Base-by-base conservation (phyloP, 208 protist species). In the Trypanosoma caninum region DNA sequence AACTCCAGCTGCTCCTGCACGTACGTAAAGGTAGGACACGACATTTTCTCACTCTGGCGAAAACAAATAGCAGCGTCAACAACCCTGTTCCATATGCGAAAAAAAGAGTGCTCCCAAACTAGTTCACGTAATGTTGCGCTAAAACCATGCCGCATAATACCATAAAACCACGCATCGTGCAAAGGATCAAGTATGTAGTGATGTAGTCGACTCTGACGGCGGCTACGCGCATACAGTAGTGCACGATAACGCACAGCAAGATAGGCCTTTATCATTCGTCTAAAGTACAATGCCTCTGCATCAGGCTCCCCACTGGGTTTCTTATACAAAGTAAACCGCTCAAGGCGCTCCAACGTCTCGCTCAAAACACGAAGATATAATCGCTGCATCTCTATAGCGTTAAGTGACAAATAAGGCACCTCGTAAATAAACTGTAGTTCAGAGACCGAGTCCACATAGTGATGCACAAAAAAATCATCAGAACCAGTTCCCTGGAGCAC, bases 401-500 rank as follows among this genome's bases (percentile, higher is more conserved):
- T 68, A 13, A 93, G 78, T 2, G 80, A 87, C 28, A 60, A 48
- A 10, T 74, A 65, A 3, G 74, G 69, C 4, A 84, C 56, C 28
- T 72, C 65, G 48, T 93, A 93, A 20, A 93, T 68, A 6, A 78
- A 74, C 38, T 93, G 80, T 44, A 89, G 44, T 48, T 93, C 78
- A n/a, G 76, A 47, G 5, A 86, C 65, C 3, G 86, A 63, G 63
- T 82, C 82, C 4, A 84, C 80, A 47, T 87, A 80, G 31, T 78
- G 58, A 20, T 69, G 66, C 31, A 72, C 64, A 44, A 89, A 76
- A 1, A 53, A 57, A 11, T 80, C 66, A 31, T 73, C 76, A 10
- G 66, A 23, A 47, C 50, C 13, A 33, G 55, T 60, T 22, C 62
- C 34, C 5, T 52, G 67, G 14, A 68, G 44, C 11, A 81, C 35